Base-by-base conservation (phyloP, 2,329 filamentous ascomycete genomes). In the Fusarium sp. region DNA sequence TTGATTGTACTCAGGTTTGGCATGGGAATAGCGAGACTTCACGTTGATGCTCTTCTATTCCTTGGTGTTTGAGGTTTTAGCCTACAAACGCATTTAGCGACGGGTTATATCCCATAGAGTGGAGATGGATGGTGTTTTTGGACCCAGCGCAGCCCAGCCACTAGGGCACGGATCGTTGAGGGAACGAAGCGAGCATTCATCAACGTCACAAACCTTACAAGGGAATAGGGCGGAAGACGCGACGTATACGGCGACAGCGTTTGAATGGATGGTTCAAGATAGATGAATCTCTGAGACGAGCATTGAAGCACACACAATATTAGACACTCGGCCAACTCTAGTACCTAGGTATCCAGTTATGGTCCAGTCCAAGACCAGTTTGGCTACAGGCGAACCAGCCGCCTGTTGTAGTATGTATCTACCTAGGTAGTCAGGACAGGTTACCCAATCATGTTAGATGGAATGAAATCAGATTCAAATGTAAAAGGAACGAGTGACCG, bases 161-260 rank as follows among this genome's bases (percentile, higher is more conserved):
- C 32, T 48, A 59, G 40, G 50, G 53, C 56, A 59, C 55, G 48
- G 62, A 51, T 49, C 32, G 47, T 43, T 43, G 23, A 57, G 55
- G 64, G 41, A 63, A 57, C 45, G 34, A 46, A 55, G 53, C 41
- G 30, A 42, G 43, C 56, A 46, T 51, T 59, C 30, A 70, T 63
- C 41, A 55, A 63, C 57, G 54, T 53, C 59, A 70, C 62, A 55
- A 56, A 54, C 37, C 32, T 27, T 51, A 13, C 18, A 27, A 27
- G 49, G 56, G 67, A 49, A 51, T 41, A 51, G 49, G 49, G 40
- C 18, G 49, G 61, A 37, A 63, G 34, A 57, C 63, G 58, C 68
- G 48, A 69, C 21, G 69, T 67, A 72, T 48, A 72, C 62, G 69
- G 49, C 53, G 51, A 66, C 32, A 72, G 68, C 69, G 69, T 71